Conservation (phyloP, 2,329 filamentous ascomycete species). For the Monilinia aucupariae region DNA sequence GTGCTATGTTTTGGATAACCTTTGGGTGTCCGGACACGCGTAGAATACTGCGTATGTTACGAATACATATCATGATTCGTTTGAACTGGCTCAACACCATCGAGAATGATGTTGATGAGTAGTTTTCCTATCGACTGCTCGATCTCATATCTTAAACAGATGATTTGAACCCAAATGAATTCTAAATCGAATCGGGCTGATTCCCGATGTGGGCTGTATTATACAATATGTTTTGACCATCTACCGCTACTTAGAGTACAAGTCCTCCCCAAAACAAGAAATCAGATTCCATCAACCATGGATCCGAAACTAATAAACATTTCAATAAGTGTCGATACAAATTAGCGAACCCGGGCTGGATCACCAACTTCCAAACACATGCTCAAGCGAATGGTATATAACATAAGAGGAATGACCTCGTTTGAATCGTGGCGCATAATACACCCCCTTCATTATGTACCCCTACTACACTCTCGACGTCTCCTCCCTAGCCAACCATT, state of each 20-base stretch:
- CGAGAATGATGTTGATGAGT: too few relatives aligned
- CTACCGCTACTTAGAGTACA: neutral
- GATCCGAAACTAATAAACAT: conserved; percentile 3
- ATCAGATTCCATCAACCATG: neutral
- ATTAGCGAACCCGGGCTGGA: neutral
- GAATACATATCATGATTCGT: too few relatives aligned
- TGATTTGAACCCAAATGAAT: too few relatives aligned
- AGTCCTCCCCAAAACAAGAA: neutral
- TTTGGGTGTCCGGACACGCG: too few relatives aligned
- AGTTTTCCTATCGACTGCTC: too few relatives aligned
- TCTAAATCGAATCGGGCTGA: too few relatives aligned
- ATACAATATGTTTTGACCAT: neutral
- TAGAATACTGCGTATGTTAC: too few relatives aligned
- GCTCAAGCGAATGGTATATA: conserved; percentile 6
- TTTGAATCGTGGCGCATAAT: conserved; percentile 14
- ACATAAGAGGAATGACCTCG: conserved; percentile 8
- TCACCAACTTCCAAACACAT: neutral
- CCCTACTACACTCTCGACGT: neutral
- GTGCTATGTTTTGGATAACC: too few relatives aligned
- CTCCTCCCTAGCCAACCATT: neutral
- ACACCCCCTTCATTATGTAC: conserved; percentile 9
- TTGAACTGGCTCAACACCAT: too few relatives aligned
- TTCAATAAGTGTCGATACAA: neutral
- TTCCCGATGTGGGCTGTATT: neutral
- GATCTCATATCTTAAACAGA: too few relatives aligned